Conservation (phyloP, 805 yeast genomes). For the Yamadazyma insecticola region DNA sequence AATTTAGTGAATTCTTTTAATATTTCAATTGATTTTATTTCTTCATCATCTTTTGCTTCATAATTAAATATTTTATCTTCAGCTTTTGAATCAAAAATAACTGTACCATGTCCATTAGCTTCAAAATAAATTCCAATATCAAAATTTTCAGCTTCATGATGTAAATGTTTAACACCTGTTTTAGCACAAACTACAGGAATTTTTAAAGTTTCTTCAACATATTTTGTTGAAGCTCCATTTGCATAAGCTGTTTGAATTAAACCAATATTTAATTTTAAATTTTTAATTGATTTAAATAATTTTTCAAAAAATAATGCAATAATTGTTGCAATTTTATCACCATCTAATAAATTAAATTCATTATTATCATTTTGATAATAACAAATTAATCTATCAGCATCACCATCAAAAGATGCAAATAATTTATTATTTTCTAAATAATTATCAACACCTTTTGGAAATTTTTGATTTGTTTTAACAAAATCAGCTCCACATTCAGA, state of each 20-base stretch:
- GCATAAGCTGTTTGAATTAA: conserved; percentile 98
- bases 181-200: conserved; percentile 85
- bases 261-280: conserved; percentile 53
- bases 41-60: conserved; percentile 36
- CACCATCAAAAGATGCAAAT: conserved; percentile 91
- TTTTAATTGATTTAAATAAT: conserved; percentile 38
- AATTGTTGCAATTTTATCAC: conserved; percentile 88
- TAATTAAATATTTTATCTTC: conserved; percentile 31
- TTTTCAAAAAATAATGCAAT: conserved; percentile 65
- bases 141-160: conserved; percentile 80
- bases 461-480: conserved; percentile 82
- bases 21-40: conserved; percentile 46
- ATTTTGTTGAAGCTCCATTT: conserved; percentile 84
- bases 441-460: conserved; percentile 55
- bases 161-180: conserved; percentile 95
- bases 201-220: conserved; percentile 53
- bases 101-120: conserved; percentile 99
- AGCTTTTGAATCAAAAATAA: conserved; percentile 60
- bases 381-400: conserved; percentile 91
- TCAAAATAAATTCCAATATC: conserved; percentile 95
- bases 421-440: conserved; percentile 42
- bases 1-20: conserved; percentile 60
- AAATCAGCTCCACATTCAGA: conserved; percentile 90
- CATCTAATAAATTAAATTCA: conserved; percentile 67
- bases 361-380: conserved; percentile 45